Conservation (phyloP, 768 basidiomycete genomes). For the Trametes elegans region DNA sequence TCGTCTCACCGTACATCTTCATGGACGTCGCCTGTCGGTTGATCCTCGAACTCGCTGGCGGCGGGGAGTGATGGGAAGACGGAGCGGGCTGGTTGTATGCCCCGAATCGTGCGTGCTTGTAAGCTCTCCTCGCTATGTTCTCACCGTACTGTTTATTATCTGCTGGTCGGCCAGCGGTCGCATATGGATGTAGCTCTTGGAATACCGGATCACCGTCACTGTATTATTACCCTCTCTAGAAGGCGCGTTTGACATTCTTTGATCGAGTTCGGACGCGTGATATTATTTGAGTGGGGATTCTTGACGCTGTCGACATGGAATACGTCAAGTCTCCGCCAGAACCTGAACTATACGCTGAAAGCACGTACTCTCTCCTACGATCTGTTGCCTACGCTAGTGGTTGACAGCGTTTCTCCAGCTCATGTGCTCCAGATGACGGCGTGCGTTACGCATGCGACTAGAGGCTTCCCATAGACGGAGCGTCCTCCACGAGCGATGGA, state of each 20-base stretch:
- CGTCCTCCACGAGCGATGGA: neutral
- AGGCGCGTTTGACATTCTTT: neutral
- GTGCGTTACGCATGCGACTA: neutral
- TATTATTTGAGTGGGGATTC: too few species aligned
- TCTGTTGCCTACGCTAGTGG: neutral
- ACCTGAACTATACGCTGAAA: neutral
- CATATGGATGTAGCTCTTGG: slow-evolving; percentile 15
- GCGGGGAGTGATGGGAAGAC: slow-evolving; percentile 34
- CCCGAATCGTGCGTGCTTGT: slow-evolving; percentile 16
- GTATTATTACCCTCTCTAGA: slow-evolving; percentile 11
- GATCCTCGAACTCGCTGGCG: slow-evolving; percentile 90
- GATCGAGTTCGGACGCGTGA: neutral
- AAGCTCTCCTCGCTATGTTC: slow-evolving; percentile 18
- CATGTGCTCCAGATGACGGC: neutral
- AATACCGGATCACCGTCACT: slow-evolving; percentile 6
- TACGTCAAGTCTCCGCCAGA: neutral
- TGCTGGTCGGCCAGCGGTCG: neutral
- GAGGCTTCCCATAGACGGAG: neutral
- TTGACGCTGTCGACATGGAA: too few species aligned
- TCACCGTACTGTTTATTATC: slow-evolving; percentile 20
- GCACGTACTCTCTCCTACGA: neutral
- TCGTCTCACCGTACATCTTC: slow-evolving; percentile 89
- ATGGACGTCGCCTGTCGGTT: slow-evolving; percentile 94
- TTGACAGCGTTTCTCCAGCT: neutral
- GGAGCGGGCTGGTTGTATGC: neutral